Evolutionary conservation across 179 eudicot genomes (phyloP).

Genomic region (Beta corolliflora): DNA sequence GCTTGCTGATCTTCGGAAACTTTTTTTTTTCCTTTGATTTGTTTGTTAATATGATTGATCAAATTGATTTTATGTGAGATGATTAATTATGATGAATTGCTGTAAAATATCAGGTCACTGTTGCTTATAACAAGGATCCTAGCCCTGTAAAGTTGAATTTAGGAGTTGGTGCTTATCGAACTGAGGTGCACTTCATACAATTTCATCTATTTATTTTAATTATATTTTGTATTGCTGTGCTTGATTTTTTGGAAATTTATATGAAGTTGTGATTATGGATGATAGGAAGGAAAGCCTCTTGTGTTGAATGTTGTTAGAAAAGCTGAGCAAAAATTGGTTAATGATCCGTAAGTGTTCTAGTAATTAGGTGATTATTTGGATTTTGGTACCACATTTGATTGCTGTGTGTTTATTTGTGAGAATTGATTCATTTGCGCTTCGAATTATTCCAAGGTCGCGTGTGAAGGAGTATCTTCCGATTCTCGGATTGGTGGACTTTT

Average conservation of each 20-base stretch:
- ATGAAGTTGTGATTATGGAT: not conserved
- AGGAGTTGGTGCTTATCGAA: slow-evolving; percentile 42
- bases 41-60: not conserved
- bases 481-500: slow-evolving; percentile 87
- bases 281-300: slow-evolving; percentile 95
- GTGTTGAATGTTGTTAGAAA: slow-evolving; percentile 79
- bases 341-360: slow-evolving; percentile 56
- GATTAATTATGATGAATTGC: not conserved
- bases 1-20: not conserved
- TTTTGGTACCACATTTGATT: too few species aligned
- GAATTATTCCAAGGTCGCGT: slow-evolving; percentile 54
- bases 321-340: slow-evolving; percentile 89
- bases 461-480: slow-evolving; percentile 91
- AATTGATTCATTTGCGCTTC: slow-evolving; percentile 11
- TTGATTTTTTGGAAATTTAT: too few species aligned
- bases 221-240: too few species aligned
- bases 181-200: too few species aligned
- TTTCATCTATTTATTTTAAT: too few species aligned
- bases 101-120: slow-evolving; percentile 58
- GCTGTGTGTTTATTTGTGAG: not conserved
- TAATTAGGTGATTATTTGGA: not conserved
- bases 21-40: not conserved
- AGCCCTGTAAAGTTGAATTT: slow-evolving; percentile 84
- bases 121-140: slow-evolving; percentile 89
- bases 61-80: not conserved